Evolutionary conservation across 2,329 filamentous ascomycete genomes (phyloP).

Genomic region (Colletotrichum sp.): DNA sequence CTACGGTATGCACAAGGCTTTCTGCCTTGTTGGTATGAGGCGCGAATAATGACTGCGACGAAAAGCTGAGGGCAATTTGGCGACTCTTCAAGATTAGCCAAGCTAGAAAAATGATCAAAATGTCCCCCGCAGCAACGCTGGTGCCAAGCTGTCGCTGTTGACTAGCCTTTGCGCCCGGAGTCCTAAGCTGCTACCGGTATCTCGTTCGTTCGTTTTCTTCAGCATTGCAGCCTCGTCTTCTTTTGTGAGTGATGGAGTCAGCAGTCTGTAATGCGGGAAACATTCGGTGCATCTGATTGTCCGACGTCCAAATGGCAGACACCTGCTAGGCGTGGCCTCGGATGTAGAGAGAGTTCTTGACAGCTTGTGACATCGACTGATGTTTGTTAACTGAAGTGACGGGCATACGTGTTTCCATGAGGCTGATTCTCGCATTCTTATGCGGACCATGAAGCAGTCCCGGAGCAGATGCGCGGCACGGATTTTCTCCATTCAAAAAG

Average conservation of each 20-base stretch:
- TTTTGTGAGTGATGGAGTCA: background rate
- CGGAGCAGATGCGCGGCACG: background rate
- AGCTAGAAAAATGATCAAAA: background rate
- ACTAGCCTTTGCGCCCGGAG: too few species aligned
- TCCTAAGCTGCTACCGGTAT: background rate
- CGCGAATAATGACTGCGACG: background rate
- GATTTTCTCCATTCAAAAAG: background rate
- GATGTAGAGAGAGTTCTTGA: background rate
- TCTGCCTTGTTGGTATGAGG: background rate
- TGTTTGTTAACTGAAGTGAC: background rate
- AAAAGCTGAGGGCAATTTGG: background rate
- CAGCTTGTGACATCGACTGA: background rate
- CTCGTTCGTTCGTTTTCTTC: fast-evolving
- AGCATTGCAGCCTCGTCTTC: background rate
- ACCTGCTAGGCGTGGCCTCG: background rate
- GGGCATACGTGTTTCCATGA: background rate
- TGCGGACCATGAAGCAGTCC: background rate
- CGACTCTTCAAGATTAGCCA: background rate
- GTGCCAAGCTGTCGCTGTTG: too few species aligned
- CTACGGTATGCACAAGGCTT: too few species aligned
- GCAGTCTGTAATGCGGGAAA: background rate
- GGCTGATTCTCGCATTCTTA: background rate
- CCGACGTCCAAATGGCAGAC: background rate
- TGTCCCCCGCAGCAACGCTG: too few species aligned
- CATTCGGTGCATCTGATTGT: background rate